Conservation (phyloP, 169 alveolate species). For the Condylostoma magnum region DNA sequence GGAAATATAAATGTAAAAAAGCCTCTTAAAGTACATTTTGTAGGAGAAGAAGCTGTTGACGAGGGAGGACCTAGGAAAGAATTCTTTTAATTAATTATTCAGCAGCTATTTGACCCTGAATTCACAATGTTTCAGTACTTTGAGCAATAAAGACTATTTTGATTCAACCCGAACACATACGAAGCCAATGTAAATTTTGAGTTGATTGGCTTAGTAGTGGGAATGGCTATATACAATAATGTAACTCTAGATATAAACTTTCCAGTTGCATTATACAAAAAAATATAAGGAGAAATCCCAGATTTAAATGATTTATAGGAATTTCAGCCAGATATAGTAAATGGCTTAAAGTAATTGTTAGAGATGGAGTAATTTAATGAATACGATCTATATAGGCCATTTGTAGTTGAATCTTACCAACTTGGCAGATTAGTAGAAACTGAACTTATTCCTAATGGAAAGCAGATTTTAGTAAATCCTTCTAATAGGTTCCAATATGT, state of each 20-base stretch:
- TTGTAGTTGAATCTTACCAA: constrained; percentile 53
- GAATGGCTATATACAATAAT: constrained; percentile 87
- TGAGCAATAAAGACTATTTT: constrained; percentile 71
- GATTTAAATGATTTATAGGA: constrained; percentile 81
- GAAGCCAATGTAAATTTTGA: constrained; percentile 83
- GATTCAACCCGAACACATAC: constrained; percentile 81
- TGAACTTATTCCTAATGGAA: constrained; percentile 67
- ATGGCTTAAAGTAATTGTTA: constrained; percentile 34
- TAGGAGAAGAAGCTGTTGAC: constrained; percentile 92
- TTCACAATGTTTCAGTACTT: constrained; percentile 85
- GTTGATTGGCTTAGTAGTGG: constrained; percentile 85
- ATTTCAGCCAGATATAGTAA: constrained; percentile 74
- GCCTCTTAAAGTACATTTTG: constrained; percentile 69
- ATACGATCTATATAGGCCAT: constrained; percentile 45
- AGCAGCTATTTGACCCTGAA: constrained; percentile 82
- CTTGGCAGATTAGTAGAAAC: constrained; percentile 47
- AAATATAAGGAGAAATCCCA: constrained; percentile 69
- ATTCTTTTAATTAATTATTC: constrained; percentile 82
- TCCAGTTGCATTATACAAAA: constrained; percentile 85
- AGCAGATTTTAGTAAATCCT: constrained; percentile 65
- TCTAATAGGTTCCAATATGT: constrained; percentile 76
- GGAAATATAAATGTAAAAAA: constrained; percentile 42
- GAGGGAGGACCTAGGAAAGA: constrained; percentile 93
- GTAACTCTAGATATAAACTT: constrained; percentile 82
- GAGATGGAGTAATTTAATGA: constrained; percentile 39